phyloP scores from a whole-genome alignment of 257 asterid species.

The Penstemon newberryi region DNA sequence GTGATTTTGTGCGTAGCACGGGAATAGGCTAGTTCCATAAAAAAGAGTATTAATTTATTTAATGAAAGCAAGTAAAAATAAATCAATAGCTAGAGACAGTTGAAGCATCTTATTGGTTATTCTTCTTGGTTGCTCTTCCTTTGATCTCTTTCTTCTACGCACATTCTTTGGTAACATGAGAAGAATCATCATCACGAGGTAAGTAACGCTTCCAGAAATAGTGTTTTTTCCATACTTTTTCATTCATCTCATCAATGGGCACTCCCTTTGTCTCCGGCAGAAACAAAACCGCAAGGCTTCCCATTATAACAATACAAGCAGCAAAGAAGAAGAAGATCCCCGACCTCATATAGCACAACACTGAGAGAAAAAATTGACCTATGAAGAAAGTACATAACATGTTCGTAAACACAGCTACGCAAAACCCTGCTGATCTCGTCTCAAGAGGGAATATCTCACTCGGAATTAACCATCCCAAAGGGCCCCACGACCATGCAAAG shows the following conservation, averaged over 20 bases:
- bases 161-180: too few species aligned
- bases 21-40: too few species aligned
- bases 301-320: conserved; percentile 35
- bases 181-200: not conserved
- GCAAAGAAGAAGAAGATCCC: conserved; percentile 46
- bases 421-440: conserved; percentile 37
- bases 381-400: conserved; percentile 44
- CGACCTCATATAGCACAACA: conserved; percentile 41
- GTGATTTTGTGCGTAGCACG: too few species aligned
- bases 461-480: conserved; percentile 44
- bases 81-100: too few species aligned
- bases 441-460: conserved; percentile 45
- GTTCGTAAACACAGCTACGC: conserved; percentile 41
- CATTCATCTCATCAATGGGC: conserved; percentile 48
- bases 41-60: too few species aligned
- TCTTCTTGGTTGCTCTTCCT: too few species aligned
- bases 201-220: conserved; percentile 41
- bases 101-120: too few species aligned
- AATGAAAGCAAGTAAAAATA: too few species aligned
- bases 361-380: conserved; percentile 44
- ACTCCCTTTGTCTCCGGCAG: conserved; percentile 45
- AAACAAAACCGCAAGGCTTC: conserved; percentile 11
- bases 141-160: too few species aligned
- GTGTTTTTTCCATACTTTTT: conserved; percentile 44
- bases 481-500: conserved; percentile 53